Percentiles rank a stretch among this genome's conserved stretches.
These are phyloP conservation scores for Aspergillus bridgeri DNA, from an alignment of 495 filamentous ascomycete species.

Conservation along the genomic window DNA sequence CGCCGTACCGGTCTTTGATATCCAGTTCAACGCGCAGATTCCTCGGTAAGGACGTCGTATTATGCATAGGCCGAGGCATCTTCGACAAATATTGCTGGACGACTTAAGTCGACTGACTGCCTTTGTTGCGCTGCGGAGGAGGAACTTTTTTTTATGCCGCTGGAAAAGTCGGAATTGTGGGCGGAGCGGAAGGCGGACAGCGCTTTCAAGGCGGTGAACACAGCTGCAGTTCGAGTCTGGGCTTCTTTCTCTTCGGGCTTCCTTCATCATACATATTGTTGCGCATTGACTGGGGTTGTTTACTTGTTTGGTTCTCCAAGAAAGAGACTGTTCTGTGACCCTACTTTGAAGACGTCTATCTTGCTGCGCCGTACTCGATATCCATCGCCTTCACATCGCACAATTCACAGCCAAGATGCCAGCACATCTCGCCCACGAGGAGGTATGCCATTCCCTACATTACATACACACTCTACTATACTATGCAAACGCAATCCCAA, in stretches of 20 bases:
- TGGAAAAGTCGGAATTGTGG: constrained; percentile 12
- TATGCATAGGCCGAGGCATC: constrained; percentile 46
- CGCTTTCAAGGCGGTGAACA: constrained; percentile 16
- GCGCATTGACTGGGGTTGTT: too few species aligned
- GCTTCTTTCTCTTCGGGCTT: too few species aligned
- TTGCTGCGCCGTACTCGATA: too few species aligned
- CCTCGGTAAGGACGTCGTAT: constrained; percentile 62
- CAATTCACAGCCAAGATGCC: constrained; percentile 40
- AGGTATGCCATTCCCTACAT: constrained; percentile 47
- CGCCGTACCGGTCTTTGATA: constrained; percentile 39
- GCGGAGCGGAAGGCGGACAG: constrained; percentile 22
- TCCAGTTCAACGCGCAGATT: constrained; percentile 58
- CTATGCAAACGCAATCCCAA: background rate
- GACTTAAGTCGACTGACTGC: background rate
- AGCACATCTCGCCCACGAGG: constrained; percentile 65
- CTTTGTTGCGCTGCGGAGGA: constrained; percentile 8
- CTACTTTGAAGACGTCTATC: too few species aligned
- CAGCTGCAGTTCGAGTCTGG: background rate
- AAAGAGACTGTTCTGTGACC: too few species aligned
- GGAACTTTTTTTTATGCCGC: constrained; percentile 23
- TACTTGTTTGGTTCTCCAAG: too few species aligned
- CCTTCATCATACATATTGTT: too few species aligned
- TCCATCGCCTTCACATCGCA: background rate
- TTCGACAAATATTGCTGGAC: constrained; percentile 6
- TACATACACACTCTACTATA: too few species aligned